Evolutionary conservation across 2,329 filamentous ascomycete species (phyloP), one percentile per base, ranked within the genome.

Genomic region (Nemania abortiva): DNA sequence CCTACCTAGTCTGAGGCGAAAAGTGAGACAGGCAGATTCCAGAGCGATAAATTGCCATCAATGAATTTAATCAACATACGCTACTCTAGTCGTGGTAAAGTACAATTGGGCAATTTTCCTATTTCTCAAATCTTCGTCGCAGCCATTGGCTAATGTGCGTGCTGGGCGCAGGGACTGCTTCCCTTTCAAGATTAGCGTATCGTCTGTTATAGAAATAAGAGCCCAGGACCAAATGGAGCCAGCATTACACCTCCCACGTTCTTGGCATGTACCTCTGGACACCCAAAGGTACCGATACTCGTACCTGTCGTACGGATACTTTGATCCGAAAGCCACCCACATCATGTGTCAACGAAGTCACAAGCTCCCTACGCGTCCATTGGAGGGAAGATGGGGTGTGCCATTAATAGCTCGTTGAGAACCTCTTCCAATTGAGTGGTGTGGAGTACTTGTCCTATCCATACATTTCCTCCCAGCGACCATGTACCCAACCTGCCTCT

Each of bases 331-430:
- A 66, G 45, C 74, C 72, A 73, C 60, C 69, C 72, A 69, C 66
- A 71, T 69, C 66, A 70, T 72, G 72, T 76, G 76, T 75, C 73
- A 73, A 72, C 60, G 62, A 73, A 76, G 74, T 77, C 76, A 77
- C 74, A 74, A 74, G 76, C 73, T 68, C 68, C 56, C 55, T 62
- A 6, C 58, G 39, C 54, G 62, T 47, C 52, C 53, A 67, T 22
- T 15, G 7, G 5, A 42, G 24, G 29, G 50, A 34, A 70, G 52
- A 67, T 61, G 31, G 65, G 67, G 66, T 64, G 70, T 73, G 66
- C 65, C 70, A 69, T 68, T 71, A 71, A 50, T 63, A 63, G 52
- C 45, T 39, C 27, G 10, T 34, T 55, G 37, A 24, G n/a, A 20
- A 49, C n/a, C 45, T 15, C 39, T 42, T 18, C 18, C 13, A 42